Evolutionary conservation across 257 asterid genomes (phyloP).

Genomic region (Plantago major): DNA sequence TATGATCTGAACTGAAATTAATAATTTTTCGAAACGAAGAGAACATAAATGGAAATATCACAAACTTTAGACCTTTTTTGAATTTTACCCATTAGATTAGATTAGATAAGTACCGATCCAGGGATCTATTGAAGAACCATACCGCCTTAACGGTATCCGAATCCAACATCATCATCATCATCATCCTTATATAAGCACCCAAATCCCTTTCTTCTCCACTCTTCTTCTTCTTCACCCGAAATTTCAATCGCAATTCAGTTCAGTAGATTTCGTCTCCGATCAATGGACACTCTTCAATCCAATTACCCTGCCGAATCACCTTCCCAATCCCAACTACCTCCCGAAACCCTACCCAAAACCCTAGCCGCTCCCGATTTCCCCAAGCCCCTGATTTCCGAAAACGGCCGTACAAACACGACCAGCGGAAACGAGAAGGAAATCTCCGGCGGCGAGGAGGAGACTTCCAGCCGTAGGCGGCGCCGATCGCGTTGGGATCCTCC

Average conservation of each 20-base stretch:
- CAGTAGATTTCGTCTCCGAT: neutral
- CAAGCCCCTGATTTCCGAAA: slow-evolving; percentile 57
- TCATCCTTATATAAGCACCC: too few species aligned
- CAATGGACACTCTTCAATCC: slow-evolving; percentile 75
- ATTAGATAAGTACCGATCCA: too few species aligned
- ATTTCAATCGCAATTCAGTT: too few species aligned
- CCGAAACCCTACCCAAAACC: slow-evolving; percentile 60
- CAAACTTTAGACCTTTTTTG: too few species aligned
- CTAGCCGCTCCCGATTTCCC: slow-evolving; percentile 40
- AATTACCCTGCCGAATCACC: slow-evolving; percentile 45
- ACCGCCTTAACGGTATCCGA: too few species aligned
- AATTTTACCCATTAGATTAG: too few species aligned
- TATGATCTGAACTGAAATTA: too few species aligned
- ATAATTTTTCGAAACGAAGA: too few species aligned
- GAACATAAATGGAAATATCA: too few species aligned
- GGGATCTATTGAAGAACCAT: too few species aligned
- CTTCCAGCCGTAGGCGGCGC: slow-evolving; percentile 63
- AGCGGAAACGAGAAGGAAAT: slow-evolving; percentile 75
- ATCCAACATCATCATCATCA: too few species aligned
- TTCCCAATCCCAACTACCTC: slow-evolving; percentile 37
- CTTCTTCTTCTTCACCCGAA: too few species aligned
- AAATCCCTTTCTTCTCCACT: neutral
- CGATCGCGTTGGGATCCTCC: slow-evolving; percentile 92
- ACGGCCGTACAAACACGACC: slow-evolving; percentile 49
- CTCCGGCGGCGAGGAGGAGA: slow-evolving; percentile 93